Conservation (phyloP, 148 eudicot genomes). For the Chenopodium quinoa region DNA sequence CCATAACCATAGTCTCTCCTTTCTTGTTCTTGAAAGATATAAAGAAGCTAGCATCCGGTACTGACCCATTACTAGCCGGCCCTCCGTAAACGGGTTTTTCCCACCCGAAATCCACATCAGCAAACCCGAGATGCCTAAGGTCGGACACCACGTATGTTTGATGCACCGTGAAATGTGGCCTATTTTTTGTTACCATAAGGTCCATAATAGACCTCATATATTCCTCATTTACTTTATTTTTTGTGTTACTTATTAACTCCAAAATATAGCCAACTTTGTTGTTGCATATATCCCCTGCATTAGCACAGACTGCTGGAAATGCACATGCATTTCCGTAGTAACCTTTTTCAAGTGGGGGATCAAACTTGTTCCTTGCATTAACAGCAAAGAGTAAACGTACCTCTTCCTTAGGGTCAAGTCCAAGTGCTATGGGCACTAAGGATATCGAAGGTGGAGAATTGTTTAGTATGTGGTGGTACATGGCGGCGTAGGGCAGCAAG, state of each 20-base stretch:
- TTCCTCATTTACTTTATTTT: constrained; percentile 29
- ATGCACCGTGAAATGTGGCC: constrained; percentile 22
- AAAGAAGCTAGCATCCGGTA: constrained; percentile 31
- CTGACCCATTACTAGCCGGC: constrained; percentile 28
- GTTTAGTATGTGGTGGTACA: constrained; percentile 9
- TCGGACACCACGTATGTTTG: constrained; percentile 35
- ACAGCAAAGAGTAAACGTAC: constrained; percentile 22
- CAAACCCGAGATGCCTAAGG: constrained; percentile 30
- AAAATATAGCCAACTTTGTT: constrained; percentile 22
- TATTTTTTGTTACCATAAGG: constrained; percentile 30
- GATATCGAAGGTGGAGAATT: constrained; percentile 28
- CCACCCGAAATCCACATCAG: constrained; percentile 36
- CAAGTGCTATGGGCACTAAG: constrained; percentile 30
- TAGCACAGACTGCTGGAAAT: constrained; percentile 23
- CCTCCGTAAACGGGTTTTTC: constrained; percentile 34
- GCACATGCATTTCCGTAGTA: constrained; percentile 40
- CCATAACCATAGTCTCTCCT: constrained; percentile 26
- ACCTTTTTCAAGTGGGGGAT: constrained; percentile 17
- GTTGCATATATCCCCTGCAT: constrained; percentile 11
- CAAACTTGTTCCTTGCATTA: constrained; percentile 18
- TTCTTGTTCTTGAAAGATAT: constrained; percentile 24
- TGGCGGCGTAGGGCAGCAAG: constrained; percentile 23
- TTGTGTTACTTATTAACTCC: constrained; percentile 27
- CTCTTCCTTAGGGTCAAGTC: constrained; percentile 18
- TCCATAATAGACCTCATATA: constrained; percentile 37